Evolutionary conservation across 768 basidiomycete genomes (phyloP).

Genomic region (Boletellus emodensis): DNA sequence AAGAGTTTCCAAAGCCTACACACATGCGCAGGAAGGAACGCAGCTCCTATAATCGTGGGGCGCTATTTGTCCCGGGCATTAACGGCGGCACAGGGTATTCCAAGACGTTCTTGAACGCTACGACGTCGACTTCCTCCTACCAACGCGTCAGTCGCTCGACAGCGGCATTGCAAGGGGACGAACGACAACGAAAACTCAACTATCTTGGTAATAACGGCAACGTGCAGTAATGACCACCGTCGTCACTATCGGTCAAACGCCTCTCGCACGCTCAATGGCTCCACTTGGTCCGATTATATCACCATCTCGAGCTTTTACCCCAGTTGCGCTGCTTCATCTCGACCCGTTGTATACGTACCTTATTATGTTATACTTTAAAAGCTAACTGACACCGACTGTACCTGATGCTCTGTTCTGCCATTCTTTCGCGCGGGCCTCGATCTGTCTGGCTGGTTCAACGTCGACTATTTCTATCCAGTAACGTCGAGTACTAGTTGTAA

Average conservation of each 20-base stretch:
- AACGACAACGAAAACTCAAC: slow-evolving; percentile 24
- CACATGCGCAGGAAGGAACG: slow-evolving; percentile 79
- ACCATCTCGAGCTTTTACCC: slow-evolving; percentile 3
- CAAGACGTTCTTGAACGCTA: slow-evolving; percentile 27
- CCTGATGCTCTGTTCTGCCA: slow-evolving; percentile 9
- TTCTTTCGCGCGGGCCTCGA: slow-evolving; percentile 4
- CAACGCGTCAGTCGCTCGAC: slow-evolving; percentile 17
- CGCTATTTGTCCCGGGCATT: slow-evolving; percentile 56
- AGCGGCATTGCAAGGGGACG: slow-evolving; percentile 15
- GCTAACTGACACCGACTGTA: slow-evolving; percentile 23
- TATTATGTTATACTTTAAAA: slow-evolving; percentile 33
- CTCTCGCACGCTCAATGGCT: not conserved
- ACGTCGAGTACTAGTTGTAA: slow-evolving; percentile 4
- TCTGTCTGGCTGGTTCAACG: slow-evolving; percentile 5
- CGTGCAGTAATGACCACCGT: slow-evolving; percentile 2
- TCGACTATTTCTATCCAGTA: slow-evolving; percentile 7
- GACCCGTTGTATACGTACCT: slow-evolving; percentile 24
- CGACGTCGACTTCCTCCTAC: slow-evolving; percentile 12
- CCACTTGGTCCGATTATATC: slow-evolving; percentile 9
- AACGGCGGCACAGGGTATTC: slow-evolving; percentile 22
- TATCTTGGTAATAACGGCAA: slow-evolving; percentile 7
- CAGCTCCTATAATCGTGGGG: slow-evolving; percentile 74
- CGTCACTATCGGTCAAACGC: not conserved
- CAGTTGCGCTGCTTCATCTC: slow-evolving; percentile 17
- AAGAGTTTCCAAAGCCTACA: slow-evolving; percentile 80